Base-by-base conservation (phyloP, 768 basidiomycete species). In the Daedaleopsis sinensis region DNA sequence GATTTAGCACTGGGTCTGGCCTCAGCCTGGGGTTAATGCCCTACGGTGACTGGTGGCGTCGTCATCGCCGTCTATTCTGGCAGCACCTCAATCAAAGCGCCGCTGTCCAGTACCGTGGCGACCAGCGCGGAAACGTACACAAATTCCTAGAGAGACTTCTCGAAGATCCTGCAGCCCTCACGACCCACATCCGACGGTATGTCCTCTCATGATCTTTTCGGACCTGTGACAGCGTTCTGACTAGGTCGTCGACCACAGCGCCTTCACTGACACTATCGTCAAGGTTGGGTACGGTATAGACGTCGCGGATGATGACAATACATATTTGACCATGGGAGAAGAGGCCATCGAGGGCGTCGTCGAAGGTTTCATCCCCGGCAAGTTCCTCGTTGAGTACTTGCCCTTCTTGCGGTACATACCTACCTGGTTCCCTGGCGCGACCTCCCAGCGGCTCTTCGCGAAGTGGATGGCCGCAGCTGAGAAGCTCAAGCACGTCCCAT, bases 331-430 rank as follows among this genome's bases (percentile, higher is more conserved):
- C n/a, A n/a, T n/a, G n/a, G n/a, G n/a, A n/a, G n/a, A n/a, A n/a
- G n/a, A n/a, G n/a, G n/a, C n/a, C n/a, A n/a, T n/a, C n/a, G n/a
- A n/a, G n/a, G n/a, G n/a, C n/a, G n/a, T n/a, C n/a, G n/a, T n/a
- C n/a, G n/a, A 18, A 18, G 55, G 51, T 5, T 23, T 58, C 2
- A 38, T 47, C 13, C 71, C 72, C 8, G 72, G 71, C 1, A 50
- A 61, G 0, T 73, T 67, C 60, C 60, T 67, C 10, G 68, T 73
- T 21, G 70, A 73, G 42, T 56, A 61, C 37, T 13, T 73, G 10
- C 70, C 70, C 7, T 47, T 70, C n/a, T 50, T 69, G 11, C 21
- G 47, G n/a, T 38, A 65, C 19, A 24, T 66, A 2, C 68, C 65
- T 5, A 44, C 58, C 12, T 70, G 69, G 69, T 44, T 70, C 4